Base-by-base conservation (phyloP, 2,329 filamentous ascomycete species). In the Thelonectria rubi region DNA sequence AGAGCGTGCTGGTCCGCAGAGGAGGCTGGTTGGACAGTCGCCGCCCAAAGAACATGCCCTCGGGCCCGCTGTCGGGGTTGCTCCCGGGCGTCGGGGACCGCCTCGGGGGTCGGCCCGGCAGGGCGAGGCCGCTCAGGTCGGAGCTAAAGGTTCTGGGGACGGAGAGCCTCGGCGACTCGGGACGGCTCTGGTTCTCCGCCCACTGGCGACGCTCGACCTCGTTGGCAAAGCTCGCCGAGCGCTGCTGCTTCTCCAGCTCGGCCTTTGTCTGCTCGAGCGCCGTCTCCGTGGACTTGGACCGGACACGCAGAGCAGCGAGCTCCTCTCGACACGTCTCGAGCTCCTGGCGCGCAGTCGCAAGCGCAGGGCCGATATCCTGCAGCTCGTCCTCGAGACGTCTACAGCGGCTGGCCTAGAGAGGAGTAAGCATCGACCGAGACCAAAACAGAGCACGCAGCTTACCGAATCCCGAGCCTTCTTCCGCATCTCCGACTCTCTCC, bases 401-500 rank as follows among this genome's bases (percentile, higher is more conserved):
- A 47, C 80, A 81, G n/a, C 84, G 83, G 18, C 79, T 79, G 34
- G 91, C 91, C 85, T 93, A 60, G 5, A 34, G 43, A 26, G 8
- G 72, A 65, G 66, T 71, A 10, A 70, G 64, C 20, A 55, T n/a
- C 17, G 14, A 10, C 9, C 18, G 1, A 30, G 14, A 9, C 5
- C 17, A 18, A 45, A 34, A 20, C 14, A 4, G 45, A 46, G 10
- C n/a, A 24, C 53, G 15, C n/a, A 43, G 80, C 88, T 78, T 83
- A 93, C 91, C 71, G 90, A 84, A 77, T 99, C 95, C 64, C 95
- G 87, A 55, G 93, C 91, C 78, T 96, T 98, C 75, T 91, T 92
- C 67, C 95, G 86, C 78, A 97, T 87, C 40, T 98, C 95, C 5
- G 87, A 90, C 78, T 99, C 95, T 60, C 92, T 88, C 68, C 89